Percentiles rank a stretch among this genome's conserved stretches.
These are phyloP conservation scores for Phalaenopsis hybrid DNA, from an alignment of 116 monocot species.

Conservation along the genomic window DNA sequence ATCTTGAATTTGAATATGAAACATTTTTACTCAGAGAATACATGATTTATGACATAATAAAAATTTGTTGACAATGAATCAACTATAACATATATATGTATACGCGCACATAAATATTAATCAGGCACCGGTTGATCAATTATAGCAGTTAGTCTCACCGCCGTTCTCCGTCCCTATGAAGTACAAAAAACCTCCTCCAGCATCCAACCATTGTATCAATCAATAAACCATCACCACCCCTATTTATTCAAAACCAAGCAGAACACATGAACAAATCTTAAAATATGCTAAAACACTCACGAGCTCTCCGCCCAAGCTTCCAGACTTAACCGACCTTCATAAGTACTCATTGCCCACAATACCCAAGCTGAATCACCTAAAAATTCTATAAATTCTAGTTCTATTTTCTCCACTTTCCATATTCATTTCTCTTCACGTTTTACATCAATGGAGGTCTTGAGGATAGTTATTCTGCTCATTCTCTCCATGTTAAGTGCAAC, in stretches of 20 bases:
- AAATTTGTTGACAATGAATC: too few species aligned
- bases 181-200: not conserved
- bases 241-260: not conserved
- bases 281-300: conserved; percentile 11
- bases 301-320: not conserved
- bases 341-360: not conserved
- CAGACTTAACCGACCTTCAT: conserved; percentile 22
- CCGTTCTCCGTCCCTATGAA: not conserved
- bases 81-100: too few species aligned
- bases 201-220: not conserved
- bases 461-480: conserved; percentile 6
- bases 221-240: conserved; percentile 16
- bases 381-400: conserved; percentile 10
- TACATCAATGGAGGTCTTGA: not conserved
- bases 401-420: not conserved
- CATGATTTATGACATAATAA: too few species aligned
- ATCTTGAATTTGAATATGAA: too few species aligned
- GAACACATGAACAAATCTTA: not conserved
- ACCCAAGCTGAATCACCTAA: not conserved
- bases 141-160: not conserved
- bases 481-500: conserved; percentile 3
- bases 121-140: too few species aligned
- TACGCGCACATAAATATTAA: too few species aligned
- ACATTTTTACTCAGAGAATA: too few species aligned
- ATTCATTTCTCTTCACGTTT: not conserved